Base-by-base conservation (phyloP, 257 asterid genomes). In the Fraxinus quadrangulata region DNA sequence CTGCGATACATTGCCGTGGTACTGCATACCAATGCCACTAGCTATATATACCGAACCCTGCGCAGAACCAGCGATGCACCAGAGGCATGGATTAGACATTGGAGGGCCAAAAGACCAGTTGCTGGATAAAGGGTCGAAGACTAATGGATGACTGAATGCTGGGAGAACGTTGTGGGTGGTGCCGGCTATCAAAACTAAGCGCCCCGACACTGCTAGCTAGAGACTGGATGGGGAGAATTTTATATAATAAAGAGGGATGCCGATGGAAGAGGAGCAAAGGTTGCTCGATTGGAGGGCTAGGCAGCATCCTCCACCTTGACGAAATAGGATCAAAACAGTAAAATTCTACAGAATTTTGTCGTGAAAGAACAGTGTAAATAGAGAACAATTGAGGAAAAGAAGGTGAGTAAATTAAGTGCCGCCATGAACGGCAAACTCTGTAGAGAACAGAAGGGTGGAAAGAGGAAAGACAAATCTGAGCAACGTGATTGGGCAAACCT, bases 401-500 rank as follows among this genome's bases (percentile, higher is more conserved):
- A 30, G 90, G 87, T 6, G 96, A 88, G 61, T 89, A 92, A 45
- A 92, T 82, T 56, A 86, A 45, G 45, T 81, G 89, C 11, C 91
- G 91, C 96, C 96, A 89, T 26, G 97, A 86, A 13, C 9, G 80
- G 81, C 87, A 87, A 33, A 91, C 92, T 2, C 75, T 14, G 70
- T 83, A 81, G 70, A 93, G 92, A 49, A 88, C 77, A 56, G 89
- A 82, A 47, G 96, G 94, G 4, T 81, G 80, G 75, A 91, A 83
- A 70, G 67, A 1, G 34, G 83, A 81, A n/a, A 91, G 92, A 73
- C 92, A 88, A 42, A 83, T 89, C 24, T 82, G 88, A 0, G 94
- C 88, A 0, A 93, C 79, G 80, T 91, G 94, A 86, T 90, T 79
- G 23, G 97, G 97, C 47, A 93, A 79, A 42, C 93, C 91, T 0